Percentiles rank a stretch among this genome's conserved stretches.
Conservation (phyloP, 495 filamentous ascomycete genomes). For the Tuber borchii region DNA sequence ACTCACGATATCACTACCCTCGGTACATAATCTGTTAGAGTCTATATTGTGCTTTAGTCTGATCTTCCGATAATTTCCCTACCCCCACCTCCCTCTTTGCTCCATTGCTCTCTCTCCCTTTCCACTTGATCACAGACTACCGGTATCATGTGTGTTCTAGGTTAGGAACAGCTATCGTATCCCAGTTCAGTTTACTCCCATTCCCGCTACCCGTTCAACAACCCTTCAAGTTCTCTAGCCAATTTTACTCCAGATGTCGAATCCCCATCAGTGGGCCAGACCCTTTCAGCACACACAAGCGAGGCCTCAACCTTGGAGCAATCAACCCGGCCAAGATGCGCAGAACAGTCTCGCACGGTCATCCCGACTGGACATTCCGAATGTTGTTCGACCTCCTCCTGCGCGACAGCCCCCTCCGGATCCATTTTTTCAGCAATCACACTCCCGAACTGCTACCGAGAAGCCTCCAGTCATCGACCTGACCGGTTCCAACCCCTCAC, state of each 20-base stretch:
- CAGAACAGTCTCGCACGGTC: neutral
- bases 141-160: neutral
- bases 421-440: neutral
- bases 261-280: neutral
- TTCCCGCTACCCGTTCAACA: neutral
- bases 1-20: neutral
- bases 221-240: neutral
- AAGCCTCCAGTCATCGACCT: conserved; percentile 22
- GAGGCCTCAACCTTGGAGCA: neutral
- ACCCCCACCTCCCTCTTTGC: neutral
- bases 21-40: neutral
- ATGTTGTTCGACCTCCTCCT: neutral
- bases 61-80: neutral
- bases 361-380: neutral
- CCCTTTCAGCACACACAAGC: neutral
- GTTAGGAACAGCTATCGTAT: neutral
- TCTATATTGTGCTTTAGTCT: neutral
- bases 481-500: conserved; percentile 6
- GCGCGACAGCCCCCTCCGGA: conserved; percentile 10
- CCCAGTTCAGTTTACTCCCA: neutral
- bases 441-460: neutral
- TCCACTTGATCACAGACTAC: neutral
- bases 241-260: neutral
- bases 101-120: neutral
- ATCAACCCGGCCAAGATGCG: neutral